These are phyloP conservation scores for Rhodotorula sp. DNA, from an alignment of 1,284 basidiomycete genomes.

Conservation along the genomic window DNA sequence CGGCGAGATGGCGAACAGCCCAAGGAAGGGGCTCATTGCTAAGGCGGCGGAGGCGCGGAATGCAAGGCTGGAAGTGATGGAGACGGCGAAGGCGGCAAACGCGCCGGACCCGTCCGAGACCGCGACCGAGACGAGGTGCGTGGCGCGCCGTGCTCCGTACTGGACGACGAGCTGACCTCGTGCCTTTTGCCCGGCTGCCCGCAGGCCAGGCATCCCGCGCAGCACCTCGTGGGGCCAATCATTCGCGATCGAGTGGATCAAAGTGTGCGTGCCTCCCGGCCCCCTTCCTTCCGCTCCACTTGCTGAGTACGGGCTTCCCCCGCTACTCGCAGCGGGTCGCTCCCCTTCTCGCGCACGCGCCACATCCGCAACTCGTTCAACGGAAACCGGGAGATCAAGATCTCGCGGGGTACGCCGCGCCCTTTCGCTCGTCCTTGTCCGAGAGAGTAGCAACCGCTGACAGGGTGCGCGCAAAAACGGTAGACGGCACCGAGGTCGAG, in stretches of 20 bases:
- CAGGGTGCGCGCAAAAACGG: no score
- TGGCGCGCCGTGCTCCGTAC: no score
- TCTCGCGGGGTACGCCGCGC: slow-evolving; percentile 43
- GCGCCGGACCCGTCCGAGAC: neutral
- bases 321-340: neutral
- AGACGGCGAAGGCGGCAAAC: slow-evolving; percentile 30
- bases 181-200: neutral
- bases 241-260: slow-evolving; percentile 84
- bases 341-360: slow-evolving; percentile 38
- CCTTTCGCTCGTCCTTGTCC: no score
- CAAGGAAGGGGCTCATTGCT: slow-evolving; percentile 2
- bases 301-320: neutral
- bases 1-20: neutral
- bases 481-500: slow-evolving; percentile 43
- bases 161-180: neutral
- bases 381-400: slow-evolving; percentile 47
- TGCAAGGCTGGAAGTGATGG: slow-evolving; percentile 28
- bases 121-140: slow-evolving; percentile 1
- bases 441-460: neutral
- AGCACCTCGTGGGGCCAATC: slow-evolving; percentile 65
- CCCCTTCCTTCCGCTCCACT: neutral
- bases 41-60: slow-evolving; percentile 19
- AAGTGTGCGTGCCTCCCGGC: slow-evolving; percentile 41
- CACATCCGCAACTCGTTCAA: slow-evolving; percentile 47
- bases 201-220: neutral